Evolutionary conservation across 1,284 basidiomycete species (phyloP).

Genomic region (Ganoderma resinaceum): DNA sequence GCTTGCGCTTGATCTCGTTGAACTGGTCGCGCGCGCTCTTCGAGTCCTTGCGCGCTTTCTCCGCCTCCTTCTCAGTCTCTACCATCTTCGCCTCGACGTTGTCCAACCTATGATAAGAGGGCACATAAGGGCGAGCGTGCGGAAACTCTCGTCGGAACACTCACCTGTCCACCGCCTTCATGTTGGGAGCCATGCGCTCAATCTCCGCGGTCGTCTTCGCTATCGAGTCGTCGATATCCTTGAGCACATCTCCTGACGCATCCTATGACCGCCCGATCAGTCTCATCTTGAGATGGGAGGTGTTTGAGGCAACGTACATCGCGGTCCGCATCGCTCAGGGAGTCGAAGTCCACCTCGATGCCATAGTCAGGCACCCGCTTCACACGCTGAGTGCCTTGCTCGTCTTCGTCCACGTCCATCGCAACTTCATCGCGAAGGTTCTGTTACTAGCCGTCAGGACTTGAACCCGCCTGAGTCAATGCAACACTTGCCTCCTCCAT

Average conservation of each 20-base stretch:
- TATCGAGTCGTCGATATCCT: constrained; percentile 83
- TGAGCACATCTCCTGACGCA: constrained; percentile 69
- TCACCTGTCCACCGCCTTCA: constrained; percentile 92
- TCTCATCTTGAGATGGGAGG: not conserved
- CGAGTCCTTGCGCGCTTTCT: constrained; percentile 83
- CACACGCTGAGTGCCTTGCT: constrained; percentile 77
- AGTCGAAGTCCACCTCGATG: constrained; percentile 88
- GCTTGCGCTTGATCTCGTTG: constrained; percentile 84
- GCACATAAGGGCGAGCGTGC: not conserved
- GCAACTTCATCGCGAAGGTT: constrained; percentile 84
- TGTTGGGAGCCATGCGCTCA: constrained; percentile 94
- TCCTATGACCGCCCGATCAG: constrained; percentile 49
- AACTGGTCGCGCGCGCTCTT: constrained; percentile 91
- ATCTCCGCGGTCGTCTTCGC: constrained; percentile 82
- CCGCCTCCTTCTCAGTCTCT: constrained; percentile 79
- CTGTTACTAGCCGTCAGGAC: constrained; percentile 42
- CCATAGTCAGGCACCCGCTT: constrained; percentile 84
- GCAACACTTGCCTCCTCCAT: constrained; percentile 83
- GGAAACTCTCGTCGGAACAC: constrained; percentile 24
- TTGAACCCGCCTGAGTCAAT: not conserved
- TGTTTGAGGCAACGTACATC: constrained; percentile 55
- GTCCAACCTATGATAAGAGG: constrained; percentile 65
- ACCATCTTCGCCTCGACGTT: constrained; percentile 87
- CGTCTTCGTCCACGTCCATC: constrained; percentile 91
- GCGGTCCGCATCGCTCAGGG: constrained; percentile 84